A percentile compares a stretch with the other conserved stretches of the same genome.
phyloP scores from a whole-genome alignment of 305 asterid genomes.

The Solanum chacoense region DNA sequence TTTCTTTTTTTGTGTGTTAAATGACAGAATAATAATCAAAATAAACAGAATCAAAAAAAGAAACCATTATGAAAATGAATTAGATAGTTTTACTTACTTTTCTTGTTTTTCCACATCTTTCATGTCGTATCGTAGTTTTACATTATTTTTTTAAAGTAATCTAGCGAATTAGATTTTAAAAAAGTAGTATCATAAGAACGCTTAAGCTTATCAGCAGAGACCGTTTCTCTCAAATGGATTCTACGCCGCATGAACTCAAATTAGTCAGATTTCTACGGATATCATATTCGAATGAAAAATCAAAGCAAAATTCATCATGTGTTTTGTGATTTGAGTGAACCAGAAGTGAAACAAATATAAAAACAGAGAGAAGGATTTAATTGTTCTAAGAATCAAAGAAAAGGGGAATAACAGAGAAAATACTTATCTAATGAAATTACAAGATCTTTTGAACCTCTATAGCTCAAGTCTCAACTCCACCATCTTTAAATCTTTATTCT shows the following conservation, averaged over 20 bases:
- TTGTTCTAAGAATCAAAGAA: background rate
- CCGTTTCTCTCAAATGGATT: fast-evolving
- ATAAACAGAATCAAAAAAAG: background rate
- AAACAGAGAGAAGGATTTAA: background rate
- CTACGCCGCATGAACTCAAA: background rate
- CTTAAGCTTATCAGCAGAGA: too few species aligned
- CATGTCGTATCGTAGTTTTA: background rate
- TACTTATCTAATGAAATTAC: background rate
- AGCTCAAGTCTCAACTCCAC: background rate
- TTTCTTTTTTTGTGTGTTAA: background rate
- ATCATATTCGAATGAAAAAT: background rate
- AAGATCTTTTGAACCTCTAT: background rate
- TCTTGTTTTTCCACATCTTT: background rate
- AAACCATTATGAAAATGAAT: background rate
- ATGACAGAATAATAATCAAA: background rate
- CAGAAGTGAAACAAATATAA: background rate
- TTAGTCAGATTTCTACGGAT: too few species aligned
- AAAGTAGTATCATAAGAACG: too few species aligned
- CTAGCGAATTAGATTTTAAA: background rate
- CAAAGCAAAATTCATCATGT: background rate
- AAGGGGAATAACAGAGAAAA: background rate
- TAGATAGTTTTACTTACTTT: background rate
- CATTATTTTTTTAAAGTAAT: background rate
- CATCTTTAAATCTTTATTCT: background rate
- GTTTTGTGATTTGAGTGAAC: background rate